A percentile compares a stretch with the other conserved stretches of the same genome.
phyloP scores from a whole-genome alignment of 1,139 yeast species.

The Geotrichum restrictum region DNA sequence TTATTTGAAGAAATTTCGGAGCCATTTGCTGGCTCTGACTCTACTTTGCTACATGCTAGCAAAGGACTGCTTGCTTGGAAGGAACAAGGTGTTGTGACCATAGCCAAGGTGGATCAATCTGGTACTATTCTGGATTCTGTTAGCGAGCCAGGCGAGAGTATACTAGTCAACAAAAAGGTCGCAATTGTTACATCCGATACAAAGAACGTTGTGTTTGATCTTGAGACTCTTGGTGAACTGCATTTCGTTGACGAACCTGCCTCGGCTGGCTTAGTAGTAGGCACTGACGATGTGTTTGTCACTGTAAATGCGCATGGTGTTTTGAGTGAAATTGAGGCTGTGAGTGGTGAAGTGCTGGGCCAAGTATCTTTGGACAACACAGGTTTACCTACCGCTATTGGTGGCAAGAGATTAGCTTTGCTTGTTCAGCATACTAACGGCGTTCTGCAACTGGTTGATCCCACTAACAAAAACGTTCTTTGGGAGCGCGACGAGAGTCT shows the following conservation, averaged over 20 bases:
- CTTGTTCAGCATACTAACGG: conserved; percentile 22
- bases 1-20: conserved; percentile 4
- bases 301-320: background rate
- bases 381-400: background rate
- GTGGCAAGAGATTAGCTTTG: background rate
- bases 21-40: background rate
- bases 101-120: conserved; percentile 12
- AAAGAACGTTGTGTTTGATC: conserved; percentile 3
- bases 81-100: conserved; percentile 8
- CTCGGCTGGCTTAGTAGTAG: conserved; percentile 7
- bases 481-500: conserved; percentile 53
- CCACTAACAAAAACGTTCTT: background rate
- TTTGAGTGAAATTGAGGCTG: conserved; percentile 1
- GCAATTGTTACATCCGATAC: conserved; percentile 1
- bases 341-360: background rate
- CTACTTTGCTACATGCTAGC: conserved; percentile 6
- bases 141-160: background rate
- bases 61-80: background rate
- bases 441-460: conserved; percentile 17
- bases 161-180: background rate
- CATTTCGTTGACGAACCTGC: background rate
- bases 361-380: background rate
- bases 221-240: conserved; percentile 10
- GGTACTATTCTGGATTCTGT: conserved; percentile 10
- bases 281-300: conserved; percentile 5